Percentiles rank a stretch among this genome's conserved stretches.
Evolutionary conservation across 2,329 filamentous ascomycete species (phyloP).

Genomic region (Aspergillus jensenii): DNA sequence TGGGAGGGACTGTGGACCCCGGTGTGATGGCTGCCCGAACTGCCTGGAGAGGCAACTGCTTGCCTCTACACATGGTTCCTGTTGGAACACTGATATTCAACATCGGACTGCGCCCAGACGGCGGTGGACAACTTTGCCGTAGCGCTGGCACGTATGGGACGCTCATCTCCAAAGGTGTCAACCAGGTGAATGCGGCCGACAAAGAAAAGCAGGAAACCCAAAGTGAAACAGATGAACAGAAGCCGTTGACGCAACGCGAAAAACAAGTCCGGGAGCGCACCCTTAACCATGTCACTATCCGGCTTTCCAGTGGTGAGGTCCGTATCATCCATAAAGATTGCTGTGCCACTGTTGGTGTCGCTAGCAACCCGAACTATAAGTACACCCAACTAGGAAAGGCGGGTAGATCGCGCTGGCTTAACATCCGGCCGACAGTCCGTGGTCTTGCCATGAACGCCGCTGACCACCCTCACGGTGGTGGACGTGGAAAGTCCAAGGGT

Average conservation of each 20-base stretch:
- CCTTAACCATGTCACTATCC: conserved; percentile 77
- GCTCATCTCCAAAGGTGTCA: conserved; percentile 79
- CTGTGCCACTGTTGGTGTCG: conserved; percentile 89
- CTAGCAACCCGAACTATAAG: conserved; percentile 90
- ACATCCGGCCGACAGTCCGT: conserved; percentile 91
- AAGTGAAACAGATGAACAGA: conserved; percentile 27
- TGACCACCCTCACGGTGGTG: conserved; percentile 98
- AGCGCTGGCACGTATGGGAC: conserved; percentile 91
- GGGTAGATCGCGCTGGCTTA: conserved; percentile 87
- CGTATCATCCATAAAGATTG: conserved; percentile 87
- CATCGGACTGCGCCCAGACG: conserved; percentile 71
- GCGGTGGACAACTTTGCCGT: conserved; percentile 85
- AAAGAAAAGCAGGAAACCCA: conserved; percentile 52
- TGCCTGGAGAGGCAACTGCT: conserved; percentile 88
- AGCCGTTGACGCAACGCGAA: conserved; percentile 38
- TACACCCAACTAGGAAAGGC: conserved; percentile 93
- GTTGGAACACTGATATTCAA: conserved; percentile 92
- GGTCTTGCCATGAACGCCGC: conserved; percentile 99
- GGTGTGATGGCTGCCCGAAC: conserved; percentile 96
- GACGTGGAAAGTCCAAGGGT: conserved; percentile 98
- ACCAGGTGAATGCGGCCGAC: conserved; percentile 54
- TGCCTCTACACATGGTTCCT: conserved; percentile 94
- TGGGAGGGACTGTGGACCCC: conserved; percentile 90
- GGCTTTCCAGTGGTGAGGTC: conserved; percentile 89
- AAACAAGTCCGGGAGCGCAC: conserved; percentile 54